A percentile compares a stretch with the other conserved stretches of the same genome.
Conservation (phyloP, 202 grass and related monocot genomes). For the Sporobolus alterniflorus region DNA sequence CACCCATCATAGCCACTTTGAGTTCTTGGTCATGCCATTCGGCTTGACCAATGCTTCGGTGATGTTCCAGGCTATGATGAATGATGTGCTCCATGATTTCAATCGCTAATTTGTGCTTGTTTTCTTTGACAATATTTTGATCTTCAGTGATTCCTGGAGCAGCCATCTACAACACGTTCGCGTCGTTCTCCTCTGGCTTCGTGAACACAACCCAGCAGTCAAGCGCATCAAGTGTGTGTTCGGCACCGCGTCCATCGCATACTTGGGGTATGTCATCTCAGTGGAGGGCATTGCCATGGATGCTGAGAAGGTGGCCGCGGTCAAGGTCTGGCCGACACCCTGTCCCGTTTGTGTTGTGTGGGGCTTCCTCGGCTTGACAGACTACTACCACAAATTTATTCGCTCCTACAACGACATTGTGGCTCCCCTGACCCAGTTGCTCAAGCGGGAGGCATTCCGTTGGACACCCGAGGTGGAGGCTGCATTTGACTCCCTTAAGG, state of each 20-base stretch:
- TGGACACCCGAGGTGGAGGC: not conserved
- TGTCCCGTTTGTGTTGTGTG: not conserved
- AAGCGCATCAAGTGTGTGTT: not conserved
- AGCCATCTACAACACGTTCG: not conserved
- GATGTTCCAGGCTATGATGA: not conserved
- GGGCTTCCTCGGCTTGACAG: not conserved
- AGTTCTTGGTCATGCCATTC: not conserved
- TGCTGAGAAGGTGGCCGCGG: not conserved
- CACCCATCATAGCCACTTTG: not conserved
- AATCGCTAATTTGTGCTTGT: not conserved
- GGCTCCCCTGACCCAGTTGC: not conserved
- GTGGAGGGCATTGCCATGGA: not conserved
- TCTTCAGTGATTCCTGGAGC: not conserved
- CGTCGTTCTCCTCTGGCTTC: not conserved
- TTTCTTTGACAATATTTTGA: not conserved
- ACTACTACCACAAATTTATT: not conserved
- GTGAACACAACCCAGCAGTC: not conserved
- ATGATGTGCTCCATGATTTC: not conserved
- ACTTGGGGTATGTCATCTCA: not conserved
- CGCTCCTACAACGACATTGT: not conserved
- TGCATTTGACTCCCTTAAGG: not conserved
- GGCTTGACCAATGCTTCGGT: not conserved
- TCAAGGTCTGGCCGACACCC: not conserved
- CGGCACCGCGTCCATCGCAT: rapidly evolving
- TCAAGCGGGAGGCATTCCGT: not conserved